Conservation (phyloP, 129 eudicot genomes). For the Helianthus annuus region DNA sequence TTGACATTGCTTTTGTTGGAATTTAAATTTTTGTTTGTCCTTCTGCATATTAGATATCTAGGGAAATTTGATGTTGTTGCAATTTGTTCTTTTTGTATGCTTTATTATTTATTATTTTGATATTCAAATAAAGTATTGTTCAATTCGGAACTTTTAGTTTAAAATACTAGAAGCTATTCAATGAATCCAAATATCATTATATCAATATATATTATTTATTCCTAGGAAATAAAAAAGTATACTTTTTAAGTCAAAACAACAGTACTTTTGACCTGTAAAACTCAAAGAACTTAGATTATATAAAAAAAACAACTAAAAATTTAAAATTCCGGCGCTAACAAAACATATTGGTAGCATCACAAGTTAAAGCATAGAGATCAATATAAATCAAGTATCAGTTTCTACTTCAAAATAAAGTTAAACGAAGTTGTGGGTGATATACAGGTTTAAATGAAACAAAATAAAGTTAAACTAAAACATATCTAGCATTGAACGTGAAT, state of each 20-base stretch:
- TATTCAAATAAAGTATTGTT: not conserved
- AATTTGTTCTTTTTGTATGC: not conserved
- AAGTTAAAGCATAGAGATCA: no score
- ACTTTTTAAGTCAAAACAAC: no score
- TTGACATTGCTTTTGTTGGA: not conserved
- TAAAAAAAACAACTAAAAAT: not conserved
- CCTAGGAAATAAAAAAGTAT: not conserved
- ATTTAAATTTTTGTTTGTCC: not conserved
- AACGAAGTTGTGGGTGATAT: no score
- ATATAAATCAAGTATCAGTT: no score
- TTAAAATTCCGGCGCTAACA: not conserved
- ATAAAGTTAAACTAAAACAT: no score
- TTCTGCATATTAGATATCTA: not conserved
- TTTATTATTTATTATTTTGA: not conserved
- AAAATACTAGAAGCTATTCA: not conserved
- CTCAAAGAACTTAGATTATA: not conserved
- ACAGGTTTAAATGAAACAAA: no score
- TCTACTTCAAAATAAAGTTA: no score
- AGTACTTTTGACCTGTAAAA: not conserved
- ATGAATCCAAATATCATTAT: not conserved
- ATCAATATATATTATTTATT: not conserved
- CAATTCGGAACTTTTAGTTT: not conserved
- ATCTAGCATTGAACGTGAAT: no score
- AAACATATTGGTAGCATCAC: no score
- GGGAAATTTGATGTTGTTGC: constrained; percentile 6